Evolutionary conservation across 2,329 filamentous ascomycete genomes (phyloP), one percentile per base, ranked within the genome.

Genomic region (Colletotrichum liriopes): DNA sequence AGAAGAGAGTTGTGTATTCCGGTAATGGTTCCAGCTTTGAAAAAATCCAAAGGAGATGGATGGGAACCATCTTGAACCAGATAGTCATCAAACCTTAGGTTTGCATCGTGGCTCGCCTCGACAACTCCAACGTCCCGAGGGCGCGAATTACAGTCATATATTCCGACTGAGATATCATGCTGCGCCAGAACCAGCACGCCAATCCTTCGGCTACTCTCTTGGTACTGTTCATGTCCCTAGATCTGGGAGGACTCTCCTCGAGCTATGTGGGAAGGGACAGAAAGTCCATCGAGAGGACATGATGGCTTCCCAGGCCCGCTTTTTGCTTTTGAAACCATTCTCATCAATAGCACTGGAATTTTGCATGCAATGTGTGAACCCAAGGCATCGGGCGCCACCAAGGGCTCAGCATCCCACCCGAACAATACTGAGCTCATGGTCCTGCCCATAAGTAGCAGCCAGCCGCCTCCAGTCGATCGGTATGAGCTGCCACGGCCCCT

Each of bases 391-490:
- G 12, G 12, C n/a, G 18, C 45, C 59, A 37, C 29, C 23, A 26
- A 35, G 29, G n/a, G 52, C 12, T 73, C 54, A 73, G 1, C 29
- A 58, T 2, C 63, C 71, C 37, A 74, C 66, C 41, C 73, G 45
- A 14, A 72, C 72, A n/a, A 74, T 74, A 14, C 47, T 73, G 54
- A 74, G 56, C 61, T 74, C 73, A 14, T 71, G 73, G 32, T 74
- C 78, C 47, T 76, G 74, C n/a, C 75, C 76, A 9, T 58, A 71
- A 14, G 47, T 62, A 14, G 67, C 61, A 47, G 80, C 73, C 55
- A 82, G 76, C 60, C 74, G 75, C 49, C 75, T 76, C 81, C 80
- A 82, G 74, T 80, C 79, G 49, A 84, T 72, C 49, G 78, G 74
- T 52, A 77, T 72, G 43, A 76, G 71, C 16, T 75, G 41, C 73